Percentiles rank a stretch among this genome's conserved stretches.
phyloP scores from a whole-genome alignment of 2,329 filamentous ascomycete genomes.

The Ceratocystis cacaofunesta region DNA sequence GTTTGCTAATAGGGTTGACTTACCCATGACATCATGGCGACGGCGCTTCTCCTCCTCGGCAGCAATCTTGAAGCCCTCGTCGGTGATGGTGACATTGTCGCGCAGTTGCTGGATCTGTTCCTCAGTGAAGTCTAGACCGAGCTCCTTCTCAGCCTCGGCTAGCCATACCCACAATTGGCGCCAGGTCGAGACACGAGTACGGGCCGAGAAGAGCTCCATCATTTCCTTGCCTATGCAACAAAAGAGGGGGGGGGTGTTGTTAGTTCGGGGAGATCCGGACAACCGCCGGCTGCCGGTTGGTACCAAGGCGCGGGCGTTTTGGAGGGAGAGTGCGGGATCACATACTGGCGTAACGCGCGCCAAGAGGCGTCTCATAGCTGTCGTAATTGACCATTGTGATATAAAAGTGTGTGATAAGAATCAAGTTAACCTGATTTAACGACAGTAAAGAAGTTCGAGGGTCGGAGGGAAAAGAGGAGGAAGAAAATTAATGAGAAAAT shows the following conservation, averaged over 20 bases:
- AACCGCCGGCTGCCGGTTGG: conserved; percentile 1
- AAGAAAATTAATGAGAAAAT: neutral
- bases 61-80: conserved; percentile 62
- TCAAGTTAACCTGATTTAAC: neutral
- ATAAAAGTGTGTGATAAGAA: neutral
- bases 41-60: conserved; percentile 61
- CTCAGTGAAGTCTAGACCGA: conserved; percentile 57
- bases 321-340: neutral
- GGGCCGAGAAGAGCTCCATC: conserved; percentile 64
- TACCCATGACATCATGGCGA: conserved; percentile 32
- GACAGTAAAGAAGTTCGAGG: neutral
- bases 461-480: neutral
- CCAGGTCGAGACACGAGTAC: conserved; percentile 64
- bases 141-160: conserved; percentile 66
- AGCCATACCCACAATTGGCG: conserved; percentile 74
- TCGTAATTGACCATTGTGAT: conserved; percentile 21
- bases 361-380: conserved; percentile 49
- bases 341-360: conserved; percentile 53
- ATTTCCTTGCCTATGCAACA: conserved; percentile 38
- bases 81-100: conserved; percentile 57
- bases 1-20: neutral
- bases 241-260: neutral
- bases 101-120: conserved; percentile 67
- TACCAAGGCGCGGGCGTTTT: neutral
- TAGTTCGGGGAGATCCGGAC: conserved; percentile 5